These are phyloP conservation scores for Exophiala aquamarina DNA, from an alignment of 2,329 filamentous ascomycete genomes.

Conservation along the genomic window DNA sequence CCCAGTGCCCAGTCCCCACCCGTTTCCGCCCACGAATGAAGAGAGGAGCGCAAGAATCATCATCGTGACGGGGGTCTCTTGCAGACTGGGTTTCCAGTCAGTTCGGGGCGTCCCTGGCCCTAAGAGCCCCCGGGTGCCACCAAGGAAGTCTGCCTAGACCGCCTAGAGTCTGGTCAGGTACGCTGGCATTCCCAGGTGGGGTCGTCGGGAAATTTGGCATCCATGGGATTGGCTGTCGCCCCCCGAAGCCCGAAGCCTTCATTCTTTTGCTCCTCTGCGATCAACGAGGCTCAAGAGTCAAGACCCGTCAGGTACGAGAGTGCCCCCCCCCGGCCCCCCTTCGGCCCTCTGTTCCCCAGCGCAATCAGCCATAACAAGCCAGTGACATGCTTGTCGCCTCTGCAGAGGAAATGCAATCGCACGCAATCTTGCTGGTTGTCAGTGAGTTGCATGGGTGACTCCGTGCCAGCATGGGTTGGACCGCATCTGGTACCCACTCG, in stretches of 20 bases:
- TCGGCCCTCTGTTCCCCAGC: no score
- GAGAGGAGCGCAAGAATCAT: no score
- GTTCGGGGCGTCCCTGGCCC: slow-evolving; percentile 19
- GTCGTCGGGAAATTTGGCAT: slow-evolving; percentile 24
- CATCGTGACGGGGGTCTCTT: no score
- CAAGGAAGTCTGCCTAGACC: slow-evolving; percentile 1
- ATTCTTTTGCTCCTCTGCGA: background rate
- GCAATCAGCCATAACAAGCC: slow-evolving; percentile 1
- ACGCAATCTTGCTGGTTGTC: background rate
- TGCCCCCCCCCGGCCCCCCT: background rate
- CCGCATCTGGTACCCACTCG: background rate
- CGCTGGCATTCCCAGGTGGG: slow-evolving; percentile 1
- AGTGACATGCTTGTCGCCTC: background rate
- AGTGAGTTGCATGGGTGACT: background rate
- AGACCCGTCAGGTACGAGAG: slow-evolving; percentile 9
- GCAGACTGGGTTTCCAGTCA: slow-evolving; percentile 19
- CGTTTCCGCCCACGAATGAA: no score
- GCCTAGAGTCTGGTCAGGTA: slow-evolving; percentile 14
- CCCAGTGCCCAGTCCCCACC: no score
- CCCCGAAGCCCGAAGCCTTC: slow-evolving; percentile 1
- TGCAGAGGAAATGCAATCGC: background rate
- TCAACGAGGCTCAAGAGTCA: background rate
- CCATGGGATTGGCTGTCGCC: slow-evolving; percentile 15
- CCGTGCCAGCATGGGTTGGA: background rate
- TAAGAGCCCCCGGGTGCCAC: background rate